Conservation (phyloP, 2,329 filamentous ascomycete genomes). For the Sarocladium kiliense region DNA sequence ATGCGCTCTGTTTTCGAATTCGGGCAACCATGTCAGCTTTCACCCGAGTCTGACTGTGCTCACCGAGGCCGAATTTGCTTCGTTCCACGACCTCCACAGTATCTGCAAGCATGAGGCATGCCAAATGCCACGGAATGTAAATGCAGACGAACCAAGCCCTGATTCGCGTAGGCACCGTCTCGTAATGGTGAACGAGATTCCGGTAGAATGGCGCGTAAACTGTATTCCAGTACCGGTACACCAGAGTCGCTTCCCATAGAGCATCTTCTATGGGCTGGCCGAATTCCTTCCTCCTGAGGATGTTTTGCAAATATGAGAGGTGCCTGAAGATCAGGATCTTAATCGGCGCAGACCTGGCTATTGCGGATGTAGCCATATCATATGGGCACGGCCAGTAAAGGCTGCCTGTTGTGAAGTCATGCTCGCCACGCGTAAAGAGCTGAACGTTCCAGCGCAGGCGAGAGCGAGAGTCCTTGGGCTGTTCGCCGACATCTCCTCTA, state of each 20-base stretch:
- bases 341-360: slow-evolving; percentile 49
- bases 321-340: slow-evolving; percentile 56
- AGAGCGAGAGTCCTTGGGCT: slow-evolving; percentile 11
- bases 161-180: slow-evolving; percentile 43
- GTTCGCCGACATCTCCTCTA: background rate
- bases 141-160: slow-evolving; percentile 58
- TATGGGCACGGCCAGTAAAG: slow-evolving; percentile 50
- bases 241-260: slow-evolving; percentile 40
- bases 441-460: slow-evolving; percentile 24
- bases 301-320: slow-evolving; percentile 48
- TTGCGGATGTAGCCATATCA: slow-evolving; percentile 41
- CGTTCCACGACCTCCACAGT: slow-evolving; percentile 45
- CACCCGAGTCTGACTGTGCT: slow-evolving; percentile 20
- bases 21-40: slow-evolving; percentile 28
- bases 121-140: slow-evolving; percentile 53
- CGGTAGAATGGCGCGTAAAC: slow-evolving; percentile 47
- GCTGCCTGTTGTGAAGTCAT: slow-evolving; percentile 11
- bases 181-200: slow-evolving; percentile 46
- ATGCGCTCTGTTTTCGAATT: slow-evolving; percentile 38
- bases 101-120: slow-evolving; percentile 49
- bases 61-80: slow-evolving; percentile 21
- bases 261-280: slow-evolving; percentile 39
- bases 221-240: slow-evolving; percentile 51
- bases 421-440: slow-evolving; percentile 26
- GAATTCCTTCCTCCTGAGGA: slow-evolving; percentile 34